Conservation (phyloP, 2,329 filamentous ascomycete species). For the Fusarium protoensiforme region DNA sequence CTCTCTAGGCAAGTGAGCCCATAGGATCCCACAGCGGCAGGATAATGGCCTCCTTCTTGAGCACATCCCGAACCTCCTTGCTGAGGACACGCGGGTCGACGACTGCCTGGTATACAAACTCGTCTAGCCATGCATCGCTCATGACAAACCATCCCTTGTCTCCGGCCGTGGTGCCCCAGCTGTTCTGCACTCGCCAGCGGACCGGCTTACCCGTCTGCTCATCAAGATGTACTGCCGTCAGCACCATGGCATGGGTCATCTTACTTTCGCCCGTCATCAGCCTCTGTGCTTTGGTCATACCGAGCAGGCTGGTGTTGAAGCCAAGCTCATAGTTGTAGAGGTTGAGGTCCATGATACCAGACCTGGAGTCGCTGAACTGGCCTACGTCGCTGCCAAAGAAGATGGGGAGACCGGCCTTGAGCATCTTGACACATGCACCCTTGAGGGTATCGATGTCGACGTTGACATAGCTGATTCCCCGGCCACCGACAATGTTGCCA, state of each 20-base stretch:
- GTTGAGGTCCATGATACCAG: conserved; percentile 83
- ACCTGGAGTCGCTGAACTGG: conserved; percentile 75
- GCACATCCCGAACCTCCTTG: conserved; percentile 74
- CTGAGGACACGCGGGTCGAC: conserved; percentile 77
- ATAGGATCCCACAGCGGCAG: conserved; percentile 85
- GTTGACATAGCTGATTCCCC: conserved; percentile 84
- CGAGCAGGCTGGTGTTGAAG: conserved; percentile 80
- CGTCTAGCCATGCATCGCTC: conserved; percentile 82
- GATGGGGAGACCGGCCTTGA: conserved; percentile 80
- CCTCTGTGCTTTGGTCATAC: conserved; percentile 80
- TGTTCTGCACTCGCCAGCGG: conserved; percentile 89
- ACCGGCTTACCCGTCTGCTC: conserved; percentile 70
- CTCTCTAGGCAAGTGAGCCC: conserved; percentile 72
- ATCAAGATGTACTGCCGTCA: conserved; percentile 86
- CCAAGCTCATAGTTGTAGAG: conserved; percentile 84
- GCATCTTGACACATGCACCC: conserved; percentile 78
- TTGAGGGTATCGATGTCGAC: conserved; percentile 81
- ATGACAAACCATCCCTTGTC: conserved; percentile 90
- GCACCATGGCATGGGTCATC: conserved; percentile 94
- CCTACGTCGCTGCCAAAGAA: conserved; percentile 93
- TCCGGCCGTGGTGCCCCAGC: conserved; percentile 78
- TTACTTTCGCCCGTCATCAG: conserved; percentile 78
- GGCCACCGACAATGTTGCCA: conserved; percentile 83
- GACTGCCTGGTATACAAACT: conserved; percentile 88
- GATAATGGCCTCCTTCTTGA: conserved; percentile 76